Evolutionary conservation across 805 yeast species (phyloP).

Genomic region (Kregervanrija delftensis): DNA sequence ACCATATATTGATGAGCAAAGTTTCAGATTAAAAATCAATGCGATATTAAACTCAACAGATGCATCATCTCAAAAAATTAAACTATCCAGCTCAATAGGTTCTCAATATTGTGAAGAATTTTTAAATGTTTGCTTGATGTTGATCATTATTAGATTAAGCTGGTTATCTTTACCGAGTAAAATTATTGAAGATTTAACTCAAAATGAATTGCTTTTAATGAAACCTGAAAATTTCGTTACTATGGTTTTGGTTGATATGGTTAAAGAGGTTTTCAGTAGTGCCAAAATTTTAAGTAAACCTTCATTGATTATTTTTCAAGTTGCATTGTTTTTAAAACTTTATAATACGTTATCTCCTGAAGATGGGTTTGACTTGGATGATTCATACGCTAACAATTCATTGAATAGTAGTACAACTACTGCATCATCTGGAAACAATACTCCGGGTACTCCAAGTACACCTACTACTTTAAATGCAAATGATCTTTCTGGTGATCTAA

Average conservation of each 20-base stretch:
- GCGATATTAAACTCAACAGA: conserved; percentile 39
- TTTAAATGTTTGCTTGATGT: conserved; percentile 43
- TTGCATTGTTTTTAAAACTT: conserved; percentile 48
- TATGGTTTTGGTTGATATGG: conserved; percentile 36
- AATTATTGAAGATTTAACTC: conserved; percentile 24
- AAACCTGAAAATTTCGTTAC: conserved; percentile 35
- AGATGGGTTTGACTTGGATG: conserved; percentile 39
- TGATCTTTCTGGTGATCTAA: conserved; percentile 30
- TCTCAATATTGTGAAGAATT: conserved; percentile 36
- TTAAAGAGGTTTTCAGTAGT: conserved; percentile 37
- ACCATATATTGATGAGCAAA: conserved; percentile 59
- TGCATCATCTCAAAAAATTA: conserved; percentile 25
- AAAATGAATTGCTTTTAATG: conserved; percentile 28
- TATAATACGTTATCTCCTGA: conserved; percentile 55
- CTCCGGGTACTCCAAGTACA: conserved; percentile 2
- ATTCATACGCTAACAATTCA: conserved; percentile 28
- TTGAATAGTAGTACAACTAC: neutral
- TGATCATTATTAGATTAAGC: conserved; percentile 45
- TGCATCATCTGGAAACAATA: too few species aligned
- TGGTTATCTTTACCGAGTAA: conserved; percentile 48
- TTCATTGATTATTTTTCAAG: conserved; percentile 48
- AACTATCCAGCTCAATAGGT: conserved; percentile 22
- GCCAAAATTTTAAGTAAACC: conserved; percentile 37
- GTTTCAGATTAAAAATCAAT: conserved; percentile 36
- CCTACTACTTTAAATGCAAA: conserved; percentile 19